Evolutionary conservation across 305 asterid species (phyloP), one percentile per base, ranked within the genome.

Genomic region (Fraxinus ornus): DNA sequence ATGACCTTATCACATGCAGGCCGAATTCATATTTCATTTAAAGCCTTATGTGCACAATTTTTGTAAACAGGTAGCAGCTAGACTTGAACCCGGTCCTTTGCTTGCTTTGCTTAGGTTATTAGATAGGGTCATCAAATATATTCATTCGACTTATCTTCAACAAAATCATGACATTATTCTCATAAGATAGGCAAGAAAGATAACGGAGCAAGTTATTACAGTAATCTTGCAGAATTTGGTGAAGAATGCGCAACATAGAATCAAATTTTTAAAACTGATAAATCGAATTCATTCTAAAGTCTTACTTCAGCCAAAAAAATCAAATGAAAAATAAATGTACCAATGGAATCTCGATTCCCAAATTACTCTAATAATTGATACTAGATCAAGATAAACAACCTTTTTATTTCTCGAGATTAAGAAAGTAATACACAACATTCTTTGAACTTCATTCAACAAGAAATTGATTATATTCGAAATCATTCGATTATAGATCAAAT

Each of bases 331-430:
- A 39, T 22, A n/a, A 9, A 30, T 7, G 44, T 35, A 79, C 17
- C 32, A 22, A 36, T 55, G 33, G 30, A 21, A 4, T 77, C 77
- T 70, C 13, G 33, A 81, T 39, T 39, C 41, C 64, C 13, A 47
- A 35, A 32, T 21, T 28, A 24, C 62, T 76, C 36, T 41, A 76
- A 49, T 32, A 35, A 76, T 71, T 73, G 74, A 47, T 33, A 70
- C 84, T 73, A 75, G 33, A 75, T 36, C 80, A 81, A 60, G 33
- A 60, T 64, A 79, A 81, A 36, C 17, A 28, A 75, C 64, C 12
- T 1, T 60, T 60, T 57, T 60, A 28, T 60, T 21, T 21, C 28
- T 21, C 30, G 21, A 60, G 70, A n/a, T 60, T 60, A 60, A 60
- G 57, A 84, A 7, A 49, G 66, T 15, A 79, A 60, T 64, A 75